phyloP scores from a whole-genome alignment of 1,284 basidiomycete genomes.

The Hortiboletus rubellus region DNA sequence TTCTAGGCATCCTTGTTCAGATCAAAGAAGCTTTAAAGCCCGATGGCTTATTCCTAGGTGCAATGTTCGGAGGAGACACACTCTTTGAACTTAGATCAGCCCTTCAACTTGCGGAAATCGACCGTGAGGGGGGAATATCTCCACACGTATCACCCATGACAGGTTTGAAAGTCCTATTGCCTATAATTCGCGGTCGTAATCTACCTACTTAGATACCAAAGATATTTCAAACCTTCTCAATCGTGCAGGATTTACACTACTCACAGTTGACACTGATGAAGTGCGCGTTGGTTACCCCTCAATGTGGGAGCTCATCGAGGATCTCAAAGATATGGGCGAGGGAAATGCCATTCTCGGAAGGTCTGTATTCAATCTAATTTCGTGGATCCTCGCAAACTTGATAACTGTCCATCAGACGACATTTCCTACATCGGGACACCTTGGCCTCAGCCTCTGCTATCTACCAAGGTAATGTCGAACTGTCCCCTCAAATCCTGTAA shows the following conservation, averaged over 20 bases:
- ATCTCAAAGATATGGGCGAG: constrained; percentile 96
- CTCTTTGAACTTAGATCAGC: constrained; percentile 91
- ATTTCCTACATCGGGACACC: constrained; percentile 82
- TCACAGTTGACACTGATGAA: constrained; percentile 97
- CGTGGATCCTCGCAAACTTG: background rate
- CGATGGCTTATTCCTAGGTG: constrained; percentile 94
- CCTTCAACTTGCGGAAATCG: constrained; percentile 92
- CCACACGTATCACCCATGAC: constrained; percentile 98
- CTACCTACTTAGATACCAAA: constrained; percentile 62
- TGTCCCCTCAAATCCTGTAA: background rate
- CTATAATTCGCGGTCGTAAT: background rate
- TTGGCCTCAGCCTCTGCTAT: constrained; percentile 90
- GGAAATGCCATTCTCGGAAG: constrained; percentile 87
- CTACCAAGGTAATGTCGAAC: constrained; percentile 68
- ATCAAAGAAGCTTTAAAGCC: constrained; percentile 85
- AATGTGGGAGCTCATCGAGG: constrained; percentile 95
- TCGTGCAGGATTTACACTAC: constrained; percentile 90
- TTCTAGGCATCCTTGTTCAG: constrained; percentile 78
- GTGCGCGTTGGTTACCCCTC: constrained; percentile 89
- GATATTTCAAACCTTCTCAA: constrained; percentile 91
- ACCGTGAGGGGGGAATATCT: constrained; percentile 94
- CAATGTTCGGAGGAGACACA: constrained; percentile 95
- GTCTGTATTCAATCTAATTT: constrained; percentile 37
- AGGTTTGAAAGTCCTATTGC: constrained; percentile 47
- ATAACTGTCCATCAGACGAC: constrained; percentile 46